A percentile compares a stretch with the other conserved stretches of the same genome.
phyloP scores from a whole-genome alignment of 805 yeast genomes.

The Candida vaughaniae region DNA sequence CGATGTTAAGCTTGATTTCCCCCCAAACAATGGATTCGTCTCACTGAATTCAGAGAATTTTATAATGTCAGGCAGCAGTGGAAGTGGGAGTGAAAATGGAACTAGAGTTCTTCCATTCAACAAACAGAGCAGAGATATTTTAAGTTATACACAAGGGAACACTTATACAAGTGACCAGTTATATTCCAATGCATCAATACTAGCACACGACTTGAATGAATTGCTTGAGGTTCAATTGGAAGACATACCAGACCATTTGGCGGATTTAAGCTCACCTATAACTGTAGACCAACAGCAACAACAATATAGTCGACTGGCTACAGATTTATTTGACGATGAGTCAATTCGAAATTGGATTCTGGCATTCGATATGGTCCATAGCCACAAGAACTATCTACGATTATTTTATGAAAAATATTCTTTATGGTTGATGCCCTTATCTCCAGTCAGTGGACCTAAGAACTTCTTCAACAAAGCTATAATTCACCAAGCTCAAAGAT shows the following conservation, averaged over 20 bases:
- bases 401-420: conserved; percentile 18
- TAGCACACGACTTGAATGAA: conserved; percentile 14
- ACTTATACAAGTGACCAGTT: conserved; percentile 7
- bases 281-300: conserved; percentile 1
- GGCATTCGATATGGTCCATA: conserved; percentile 13
- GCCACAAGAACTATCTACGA: conserved; percentile 14
- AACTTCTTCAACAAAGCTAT: conserved; percentile 15
- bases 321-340: conserved; percentile 10
- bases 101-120: too few species aligned
- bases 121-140: background rate
- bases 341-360: conserved; percentile 9
- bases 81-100: too few species aligned
- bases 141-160: conserved; percentile 1
- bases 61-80: too few species aligned
- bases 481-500: conserved; percentile 14
- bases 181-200: conserved; percentile 12
- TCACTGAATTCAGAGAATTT: too few species aligned
- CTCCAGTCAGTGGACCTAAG: conserved; percentile 15
- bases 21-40: too few species aligned
- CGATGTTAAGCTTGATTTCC: too few species aligned
- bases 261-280: background rate
- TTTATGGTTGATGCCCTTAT: conserved; percentile 17
- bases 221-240: conserved; percentile 9
- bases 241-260: conserved; percentile 9
- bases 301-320: background rate